phyloP scores from a whole-genome alignment of 176 grass and related monocot genomes.

The Juncus effusus region DNA sequence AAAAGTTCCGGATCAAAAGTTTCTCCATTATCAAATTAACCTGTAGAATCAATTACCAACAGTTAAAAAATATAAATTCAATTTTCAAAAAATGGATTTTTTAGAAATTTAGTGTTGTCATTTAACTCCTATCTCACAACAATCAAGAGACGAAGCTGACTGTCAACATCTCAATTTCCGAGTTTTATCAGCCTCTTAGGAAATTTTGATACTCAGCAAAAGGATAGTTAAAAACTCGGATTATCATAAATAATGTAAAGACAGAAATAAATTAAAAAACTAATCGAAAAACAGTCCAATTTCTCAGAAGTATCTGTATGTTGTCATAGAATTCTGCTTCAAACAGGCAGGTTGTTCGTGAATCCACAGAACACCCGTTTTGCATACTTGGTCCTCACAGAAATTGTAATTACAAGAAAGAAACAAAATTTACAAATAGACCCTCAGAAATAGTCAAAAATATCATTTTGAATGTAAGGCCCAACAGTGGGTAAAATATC shows the following conservation, averaged over 20 bases:
- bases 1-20: too few relatives aligned
- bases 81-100: not conserved
- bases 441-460: conserved; percentile 1
- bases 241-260: too few relatives aligned
- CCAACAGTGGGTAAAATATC: conserved; percentile 8
- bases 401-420: not conserved
- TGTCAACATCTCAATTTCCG: conserved; percentile 6
- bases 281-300: not conserved
- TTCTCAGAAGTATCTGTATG: conserved; percentile 29
- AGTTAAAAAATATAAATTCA: not conserved
- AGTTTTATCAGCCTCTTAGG: conserved; percentile 17
- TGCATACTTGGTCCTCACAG: conserved; percentile 3
- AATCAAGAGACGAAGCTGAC: conserved; percentile 31
- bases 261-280: not conserved
- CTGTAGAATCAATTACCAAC: not conserved
- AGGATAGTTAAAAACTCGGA: conserved; percentile 27
- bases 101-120: conserved; percentile 20
- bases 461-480: conserved; percentile 21
- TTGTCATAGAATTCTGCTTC: conserved; percentile 22
- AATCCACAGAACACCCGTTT: conserved; percentile 17
- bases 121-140: conserved; percentile 28
- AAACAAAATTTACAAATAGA: not conserved
- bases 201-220: not conserved
- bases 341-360: conserved; percentile 14
- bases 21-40: too few relatives aligned